Conservation (phyloP, 1,139 yeast species). For the Yamadazyma pseudoaaseri region DNA sequence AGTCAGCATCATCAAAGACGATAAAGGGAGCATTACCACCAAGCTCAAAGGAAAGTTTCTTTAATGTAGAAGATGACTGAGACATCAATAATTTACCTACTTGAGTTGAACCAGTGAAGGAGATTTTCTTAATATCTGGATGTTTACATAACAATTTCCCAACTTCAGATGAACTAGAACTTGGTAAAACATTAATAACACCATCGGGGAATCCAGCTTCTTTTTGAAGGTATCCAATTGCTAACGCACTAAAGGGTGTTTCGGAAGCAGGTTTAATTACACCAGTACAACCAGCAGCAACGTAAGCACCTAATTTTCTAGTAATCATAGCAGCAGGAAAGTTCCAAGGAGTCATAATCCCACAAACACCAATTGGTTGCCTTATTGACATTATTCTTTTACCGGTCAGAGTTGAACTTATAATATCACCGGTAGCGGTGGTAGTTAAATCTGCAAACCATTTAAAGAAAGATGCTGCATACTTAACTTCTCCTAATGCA, state of each 20-base stretch:
- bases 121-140: conserved; percentile 65
- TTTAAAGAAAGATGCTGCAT: conserved; percentile 78
- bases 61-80: conserved; percentile 44
- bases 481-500: conserved; percentile 71
- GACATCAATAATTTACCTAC: conserved; percentile 54
- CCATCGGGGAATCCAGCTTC: conserved; percentile 91
- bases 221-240: conserved; percentile 68
- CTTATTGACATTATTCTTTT: conserved; percentile 65
- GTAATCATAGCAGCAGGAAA: conserved; percentile 95
- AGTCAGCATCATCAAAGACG: conserved; percentile 48
- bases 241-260: conserved; percentile 85
- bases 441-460: conserved; percentile 92
- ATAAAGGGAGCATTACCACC: conserved; percentile 56
- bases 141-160: conserved; percentile 75
- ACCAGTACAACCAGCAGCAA: conserved; percentile 91
- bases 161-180: conserved; percentile 55
- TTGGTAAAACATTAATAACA: conserved; percentile 65
- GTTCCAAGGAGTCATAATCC: conserved; percentile 93
- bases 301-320: conserved; percentile 85
- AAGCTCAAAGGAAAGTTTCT: conserved; percentile 50
- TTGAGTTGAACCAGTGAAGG: conserved; percentile 71
- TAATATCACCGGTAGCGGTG: conserved; percentile 68
- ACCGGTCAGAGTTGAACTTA: conserved; percentile 57
- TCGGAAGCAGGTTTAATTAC: conserved; percentile 89
- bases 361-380: conserved; percentile 90